These are phyloP conservation scores for Aspergillus brasiliensis DNA, from an alignment of 2,329 filamentous ascomycete species.

Conservation along the genomic window DNA sequence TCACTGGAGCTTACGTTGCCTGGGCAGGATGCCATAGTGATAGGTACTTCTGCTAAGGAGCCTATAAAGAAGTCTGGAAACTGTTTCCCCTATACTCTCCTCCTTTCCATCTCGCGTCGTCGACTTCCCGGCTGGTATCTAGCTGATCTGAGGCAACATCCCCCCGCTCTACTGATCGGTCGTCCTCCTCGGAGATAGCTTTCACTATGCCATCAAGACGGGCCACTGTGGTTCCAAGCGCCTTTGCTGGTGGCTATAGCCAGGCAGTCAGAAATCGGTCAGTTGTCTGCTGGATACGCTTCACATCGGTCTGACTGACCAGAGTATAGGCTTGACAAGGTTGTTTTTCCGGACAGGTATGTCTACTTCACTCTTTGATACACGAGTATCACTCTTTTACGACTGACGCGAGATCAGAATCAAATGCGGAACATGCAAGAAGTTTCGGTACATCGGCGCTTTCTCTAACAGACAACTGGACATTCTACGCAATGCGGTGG, in stretches of 20 bases:
- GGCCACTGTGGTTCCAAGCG: constrained; percentile 12
- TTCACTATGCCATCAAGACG: background rate
- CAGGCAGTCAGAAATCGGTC: constrained; percentile 26
- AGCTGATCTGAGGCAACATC: no score
- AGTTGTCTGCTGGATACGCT: constrained; percentile 4
- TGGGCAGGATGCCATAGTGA: no score
- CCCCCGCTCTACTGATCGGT: background rate
- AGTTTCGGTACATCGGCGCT: constrained; percentile 36
- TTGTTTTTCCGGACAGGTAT: constrained; percentile 37
- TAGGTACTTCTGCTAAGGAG: no score
- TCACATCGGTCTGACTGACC: background rate
- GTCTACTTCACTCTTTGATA: constrained; percentile 2
- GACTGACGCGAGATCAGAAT: constrained; percentile 37
- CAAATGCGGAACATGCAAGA: constrained; percentile 51
- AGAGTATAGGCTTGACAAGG: constrained; percentile 26
- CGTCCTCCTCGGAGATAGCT: background rate
- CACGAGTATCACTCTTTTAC: background rate
- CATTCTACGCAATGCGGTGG: constrained; percentile 32
- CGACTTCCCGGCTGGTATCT: no score
- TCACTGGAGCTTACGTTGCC: no score
- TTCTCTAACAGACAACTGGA: constrained; percentile 54
- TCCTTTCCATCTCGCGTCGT: no score
- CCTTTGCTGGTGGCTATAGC: constrained; percentile 29
- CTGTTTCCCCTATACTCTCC: no score
- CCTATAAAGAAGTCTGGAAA: no score